Evolutionary conservation across 208 protist genomes (phyloP).

Genomic region (Herpetomonas samuelpessoai): DNA sequence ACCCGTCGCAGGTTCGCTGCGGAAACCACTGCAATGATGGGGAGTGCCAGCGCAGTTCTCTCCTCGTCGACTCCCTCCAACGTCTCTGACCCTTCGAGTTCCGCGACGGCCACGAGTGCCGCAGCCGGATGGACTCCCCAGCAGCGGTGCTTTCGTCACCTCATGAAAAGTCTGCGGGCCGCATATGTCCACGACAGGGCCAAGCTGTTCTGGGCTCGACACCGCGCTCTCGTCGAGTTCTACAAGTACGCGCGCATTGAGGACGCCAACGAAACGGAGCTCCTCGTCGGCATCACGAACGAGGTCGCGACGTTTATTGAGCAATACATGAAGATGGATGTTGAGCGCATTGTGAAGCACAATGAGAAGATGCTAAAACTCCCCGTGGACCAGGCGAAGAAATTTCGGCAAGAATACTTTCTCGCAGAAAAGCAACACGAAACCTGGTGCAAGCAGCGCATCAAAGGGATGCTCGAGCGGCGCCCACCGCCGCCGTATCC

Average conservation of each 20-base stretch:
- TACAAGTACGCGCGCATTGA: slow-evolving; percentile 80
- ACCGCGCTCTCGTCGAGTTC: slow-evolving; percentile 85
- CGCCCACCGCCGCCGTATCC: slow-evolving; percentile 81
- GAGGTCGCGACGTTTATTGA: slow-evolving; percentile 70
- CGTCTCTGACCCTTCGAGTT: too few species aligned
- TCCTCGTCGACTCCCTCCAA: too few species aligned
- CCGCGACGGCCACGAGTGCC: too few species aligned
- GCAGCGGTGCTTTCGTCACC: slow-evolving; percentile 66
- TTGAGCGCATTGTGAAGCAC: slow-evolving; percentile 77
- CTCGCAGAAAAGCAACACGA: slow-evolving; percentile 86
- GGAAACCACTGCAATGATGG: too few species aligned
- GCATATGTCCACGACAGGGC: slow-evolving; percentile 86
- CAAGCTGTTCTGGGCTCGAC: slow-evolving; percentile 87
- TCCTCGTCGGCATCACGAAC: slow-evolving; percentile 55
- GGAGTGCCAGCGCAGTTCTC: too few species aligned
- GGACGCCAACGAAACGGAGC: slow-evolving; percentile 34
- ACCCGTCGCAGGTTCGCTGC: too few species aligned
- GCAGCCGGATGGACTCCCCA: slow-evolving; percentile 52
- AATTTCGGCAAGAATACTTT: slow-evolving; percentile 71
- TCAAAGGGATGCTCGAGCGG: slow-evolving; percentile 71
- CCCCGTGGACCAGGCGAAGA: slow-evolving; percentile 70
- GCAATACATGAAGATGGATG: slow-evolving; percentile 83
- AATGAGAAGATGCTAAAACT: slow-evolving; percentile 78
- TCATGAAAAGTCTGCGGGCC: slow-evolving; percentile 67
- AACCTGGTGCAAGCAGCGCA: slow-evolving; percentile 88